phyloP scores from a whole-genome alignment of 169 alveolate species.

The Toxoplasma gondii region DNA sequence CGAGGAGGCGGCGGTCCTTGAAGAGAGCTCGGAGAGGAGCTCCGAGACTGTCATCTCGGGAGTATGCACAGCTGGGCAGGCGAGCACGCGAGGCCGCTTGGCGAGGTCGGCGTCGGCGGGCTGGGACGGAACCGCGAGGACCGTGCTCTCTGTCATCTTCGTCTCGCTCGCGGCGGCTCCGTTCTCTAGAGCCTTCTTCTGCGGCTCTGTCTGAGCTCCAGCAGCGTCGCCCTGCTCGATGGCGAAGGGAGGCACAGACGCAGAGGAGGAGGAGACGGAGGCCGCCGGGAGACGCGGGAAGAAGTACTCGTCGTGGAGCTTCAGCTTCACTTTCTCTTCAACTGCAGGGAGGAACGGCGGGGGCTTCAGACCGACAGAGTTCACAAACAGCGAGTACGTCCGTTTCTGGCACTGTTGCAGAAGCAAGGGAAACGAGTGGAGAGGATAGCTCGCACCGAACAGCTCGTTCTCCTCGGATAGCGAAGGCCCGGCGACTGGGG shows the following conservation, averaged over 20 bases:
- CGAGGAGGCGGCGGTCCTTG: not conserved
- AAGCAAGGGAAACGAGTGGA: not conserved
- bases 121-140: not conserved
- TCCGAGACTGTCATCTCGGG: conserved; percentile 30
- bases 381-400: conserved; percentile 22
- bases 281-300: not conserved
- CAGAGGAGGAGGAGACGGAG: not conserved
- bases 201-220: not conserved
- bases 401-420: conserved; percentile 19
- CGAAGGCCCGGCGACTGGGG: not conserved
- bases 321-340: conserved; percentile 7
- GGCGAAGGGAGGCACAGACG: conserved; percentile 1
- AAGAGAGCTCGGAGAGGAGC: conserved; percentile 12
- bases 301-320: conserved; percentile 26
- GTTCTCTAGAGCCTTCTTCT: too few species aligned
- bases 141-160: not conserved
- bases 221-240: not conserved
- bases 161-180: not conserved
- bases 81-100: not conserved
- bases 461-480: not conserved
- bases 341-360: not conserved
- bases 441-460: not conserved
- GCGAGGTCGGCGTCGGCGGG: not conserved
- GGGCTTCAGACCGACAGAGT: conserved; percentile 1
- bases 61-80: not conserved